phyloP scores from a whole-genome alignment of 768 basidiomycete genomes.

The Trametes coccinea region DNA sequence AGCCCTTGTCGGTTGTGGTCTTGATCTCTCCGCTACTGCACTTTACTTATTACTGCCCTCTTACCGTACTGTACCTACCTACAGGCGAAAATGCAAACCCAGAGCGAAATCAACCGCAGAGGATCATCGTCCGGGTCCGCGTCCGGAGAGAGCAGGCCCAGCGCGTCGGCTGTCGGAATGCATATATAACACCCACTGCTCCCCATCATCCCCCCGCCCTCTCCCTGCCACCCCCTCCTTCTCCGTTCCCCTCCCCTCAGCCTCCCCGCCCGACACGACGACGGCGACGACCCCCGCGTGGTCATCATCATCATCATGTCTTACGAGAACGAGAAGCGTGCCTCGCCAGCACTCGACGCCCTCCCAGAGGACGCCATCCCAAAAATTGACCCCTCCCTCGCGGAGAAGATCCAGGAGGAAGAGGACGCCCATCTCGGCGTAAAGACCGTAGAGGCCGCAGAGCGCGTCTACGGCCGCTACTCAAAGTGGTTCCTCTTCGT shows the following conservation, averaged over 20 bases:
- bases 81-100: too few relatives aligned
- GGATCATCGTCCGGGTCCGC: too few relatives aligned
- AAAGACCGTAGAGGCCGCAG: slow-evolving; percentile 49
- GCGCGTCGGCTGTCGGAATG: background rate
- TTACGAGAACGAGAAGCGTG: slow-evolving; percentile 12
- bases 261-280: background rate
- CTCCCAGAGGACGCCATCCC: slow-evolving; percentile 15
- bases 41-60: too few relatives aligned
- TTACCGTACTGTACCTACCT: background rate
- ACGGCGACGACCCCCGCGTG: background rate
- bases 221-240: background rate
- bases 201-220: background rate
- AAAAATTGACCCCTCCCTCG: slow-evolving; percentile 8
- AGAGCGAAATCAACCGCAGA: too few relatives aligned
- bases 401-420: slow-evolving; percentile 20
- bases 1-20: background rate
- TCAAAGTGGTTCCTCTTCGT: slow-evolving; percentile 62
- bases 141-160: background rate
- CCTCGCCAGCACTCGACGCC: background rate
- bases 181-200: background rate
- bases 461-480: slow-evolving; percentile 52
- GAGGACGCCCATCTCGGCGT: slow-evolving; percentile 43
- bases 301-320: background rate
- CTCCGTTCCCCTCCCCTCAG: background rate
- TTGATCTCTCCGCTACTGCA: too few relatives aligned